These are phyloP conservation scores for Lactarius akahatsu DNA, from an alignment of 768 basidiomycete genomes.

Conservation along the genomic window DNA sequence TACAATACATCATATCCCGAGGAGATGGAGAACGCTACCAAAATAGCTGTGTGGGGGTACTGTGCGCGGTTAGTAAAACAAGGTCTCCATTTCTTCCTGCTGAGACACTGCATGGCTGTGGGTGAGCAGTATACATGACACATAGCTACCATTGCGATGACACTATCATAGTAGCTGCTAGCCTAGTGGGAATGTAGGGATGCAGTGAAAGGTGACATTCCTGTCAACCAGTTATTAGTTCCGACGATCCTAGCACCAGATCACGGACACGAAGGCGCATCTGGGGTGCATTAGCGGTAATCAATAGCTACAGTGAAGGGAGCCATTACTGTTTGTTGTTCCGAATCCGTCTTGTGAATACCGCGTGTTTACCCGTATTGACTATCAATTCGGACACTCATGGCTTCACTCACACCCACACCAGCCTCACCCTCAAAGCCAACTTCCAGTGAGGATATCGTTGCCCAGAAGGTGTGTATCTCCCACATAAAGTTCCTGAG, in stretches of 20 bases:
- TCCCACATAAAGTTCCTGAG: neutral
- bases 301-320: neutral
- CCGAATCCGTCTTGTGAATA: too few relatives aligned
- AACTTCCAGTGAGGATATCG: constrained; percentile 83
- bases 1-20: neutral
- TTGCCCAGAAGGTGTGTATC: constrained; percentile 76
- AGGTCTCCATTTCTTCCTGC: neutral
- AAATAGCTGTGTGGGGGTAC: neutral
- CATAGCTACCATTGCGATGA: too few relatives aligned
- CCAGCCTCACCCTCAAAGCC: constrained; percentile 49
- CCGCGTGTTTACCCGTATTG: constrained; percentile 23
- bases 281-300: neutral
- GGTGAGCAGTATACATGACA: neutral
- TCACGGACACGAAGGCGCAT: neutral
- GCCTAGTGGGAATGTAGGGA: neutral
- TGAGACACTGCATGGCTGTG: neutral
- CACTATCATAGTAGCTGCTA: too few relatives aligned
- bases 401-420: constrained; percentile 41
- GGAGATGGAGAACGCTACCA: neutral
- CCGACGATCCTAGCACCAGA: neutral
- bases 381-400: constrained; percentile 29
- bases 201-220: neutral
- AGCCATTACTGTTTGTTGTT: neutral
- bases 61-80: neutral
- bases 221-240: neutral